Base-by-base conservation (phyloP, 495 filamentous ascomycete genomes). In the Aspergillus campestris region DNA sequence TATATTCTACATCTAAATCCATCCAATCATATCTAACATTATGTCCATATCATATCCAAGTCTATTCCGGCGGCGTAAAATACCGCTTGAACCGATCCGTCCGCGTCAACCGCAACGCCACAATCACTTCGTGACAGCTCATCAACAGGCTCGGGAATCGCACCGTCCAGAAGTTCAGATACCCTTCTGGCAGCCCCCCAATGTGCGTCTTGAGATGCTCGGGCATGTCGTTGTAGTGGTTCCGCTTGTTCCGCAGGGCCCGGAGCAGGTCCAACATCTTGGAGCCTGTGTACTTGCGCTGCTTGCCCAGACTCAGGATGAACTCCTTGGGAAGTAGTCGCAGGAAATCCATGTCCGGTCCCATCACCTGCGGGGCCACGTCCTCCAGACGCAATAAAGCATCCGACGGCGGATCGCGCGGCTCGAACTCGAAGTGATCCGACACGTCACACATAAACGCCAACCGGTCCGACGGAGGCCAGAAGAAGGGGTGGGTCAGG, bases 401-500 rank as follows among this genome's bases (percentile, higher is more conserved):
- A 6, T 67, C 61, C 0, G 86, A 90, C 2, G 82, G 83, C 2
- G 86, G 83, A 34, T 95, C 87, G 30, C 86, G 80, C 3, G 81
- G 78, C 60, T 96, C 91, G 44, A 87, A 84, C 58, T 98, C 92
- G 55, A 95, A 96, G 57, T 92, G 87, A 56, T 98, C 92, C 0
- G 87, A 94, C 27, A 92, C 86, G 45, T 95, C 87, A 55, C 89
- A 91, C 12, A 98, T 78, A 66, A 97, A 98, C 28, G 76, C 78
- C 18, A 97, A 81, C 11, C 89, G 81, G 53, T 94, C 90, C 53
- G 91, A 89, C 1, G 84, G 60, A 2, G 78, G 66, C 92, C 92
- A 98, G 76, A 98, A 98, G 72, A 96, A 97, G 0, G 92, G 92
- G 57, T 98, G 92, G 27, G 83, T 78, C 66, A 95, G 77, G 48